These are phyloP conservation scores for Psilocybe mexicana DNA, from an alignment of 1,284 basidiomycete species.

Conservation along the genomic window DNA sequence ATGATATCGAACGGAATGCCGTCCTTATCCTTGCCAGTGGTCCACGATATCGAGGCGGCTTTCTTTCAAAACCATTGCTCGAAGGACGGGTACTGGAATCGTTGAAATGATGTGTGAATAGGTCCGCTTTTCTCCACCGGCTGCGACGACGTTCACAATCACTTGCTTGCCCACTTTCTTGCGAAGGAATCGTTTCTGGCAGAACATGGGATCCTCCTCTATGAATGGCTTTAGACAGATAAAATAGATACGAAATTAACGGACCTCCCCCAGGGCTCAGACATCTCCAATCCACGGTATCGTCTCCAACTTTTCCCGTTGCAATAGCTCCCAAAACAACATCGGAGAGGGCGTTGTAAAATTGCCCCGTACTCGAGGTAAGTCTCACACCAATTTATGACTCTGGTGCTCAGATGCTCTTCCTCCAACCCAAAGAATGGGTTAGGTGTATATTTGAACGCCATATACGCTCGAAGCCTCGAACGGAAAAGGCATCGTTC, in stretches of 20 bases:
- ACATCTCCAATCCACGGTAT: no score
- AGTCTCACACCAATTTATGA: slow-evolving; percentile 27
- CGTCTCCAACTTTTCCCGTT: no score
- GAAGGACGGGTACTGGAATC: slow-evolving; percentile 21
- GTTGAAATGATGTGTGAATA: slow-evolving; percentile 26
- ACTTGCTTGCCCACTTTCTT: neutral
- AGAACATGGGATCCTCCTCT: no score
- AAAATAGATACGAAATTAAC: no score
- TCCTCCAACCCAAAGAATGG: slow-evolving; percentile 7
- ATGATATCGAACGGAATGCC: slow-evolving; percentile 19
- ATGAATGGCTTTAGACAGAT: no score
- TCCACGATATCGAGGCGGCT: slow-evolving; percentile 22
- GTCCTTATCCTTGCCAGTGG: slow-evolving; percentile 18
- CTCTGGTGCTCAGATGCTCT: slow-evolving; percentile 12
- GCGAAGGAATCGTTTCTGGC: no score
- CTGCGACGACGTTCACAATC: slow-evolving; percentile 17
- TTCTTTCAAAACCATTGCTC: slow-evolving; percentile 14
- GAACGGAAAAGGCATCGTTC: slow-evolving; percentile 23
- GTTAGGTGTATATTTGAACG: slow-evolving; percentile 21
- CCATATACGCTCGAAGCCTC: slow-evolving; percentile 21
- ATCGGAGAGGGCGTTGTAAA: no score
- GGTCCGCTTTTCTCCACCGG: slow-evolving; percentile 6
- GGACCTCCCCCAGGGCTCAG: no score
- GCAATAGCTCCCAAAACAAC: no score
- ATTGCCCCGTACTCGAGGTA: slow-evolving; percentile 20